phyloP scores from a whole-genome alignment of 2,329 filamentous ascomycete genomes.

The Fusarium heterosporum region DNA sequence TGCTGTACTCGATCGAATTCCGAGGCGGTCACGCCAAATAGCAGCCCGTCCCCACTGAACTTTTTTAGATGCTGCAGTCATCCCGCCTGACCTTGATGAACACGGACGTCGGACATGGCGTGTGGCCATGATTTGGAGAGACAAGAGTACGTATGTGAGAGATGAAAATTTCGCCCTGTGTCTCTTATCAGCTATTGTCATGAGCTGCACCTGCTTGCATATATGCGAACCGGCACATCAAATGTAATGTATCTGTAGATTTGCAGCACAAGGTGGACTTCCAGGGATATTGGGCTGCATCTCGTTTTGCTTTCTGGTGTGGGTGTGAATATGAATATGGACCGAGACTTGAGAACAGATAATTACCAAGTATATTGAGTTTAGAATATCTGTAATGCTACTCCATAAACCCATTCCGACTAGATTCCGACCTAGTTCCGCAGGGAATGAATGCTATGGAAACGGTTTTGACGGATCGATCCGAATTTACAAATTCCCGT shows the following conservation, averaged over 20 bases:
- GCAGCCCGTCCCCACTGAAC: slow-evolving; percentile 21
- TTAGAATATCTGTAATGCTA: background rate
- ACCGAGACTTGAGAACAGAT: background rate
- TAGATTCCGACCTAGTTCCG: background rate
- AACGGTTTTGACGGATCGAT: background rate
- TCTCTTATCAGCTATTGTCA: background rate
- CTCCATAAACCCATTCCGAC: background rate
- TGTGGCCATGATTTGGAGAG: background rate
- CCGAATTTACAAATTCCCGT: background rate
- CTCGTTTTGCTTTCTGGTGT: background rate
- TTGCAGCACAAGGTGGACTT: background rate
- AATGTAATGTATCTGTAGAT: slow-evolving; percentile 4
- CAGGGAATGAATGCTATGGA: background rate
- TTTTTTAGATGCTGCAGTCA: slow-evolving; percentile 11
- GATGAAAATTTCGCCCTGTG: background rate
- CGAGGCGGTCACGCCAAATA: slow-evolving; percentile 26
- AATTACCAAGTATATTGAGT: background rate
- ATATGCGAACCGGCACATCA: slow-evolving; percentile 3
- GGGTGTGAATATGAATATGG: background rate
- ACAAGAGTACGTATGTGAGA: background rate
- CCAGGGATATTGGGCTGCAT: background rate
- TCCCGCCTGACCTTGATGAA: slow-evolving; percentile 18
- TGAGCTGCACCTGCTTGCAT: slow-evolving; percentile 2
- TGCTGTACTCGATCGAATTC: slow-evolving; percentile 9
- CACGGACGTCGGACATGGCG: slow-evolving; percentile 8